Percentiles rank a stretch among this genome's conserved stretches.
phyloP scores from a whole-genome alignment of 306 rosid genomes.

The Dryas octopetala region DNA sequence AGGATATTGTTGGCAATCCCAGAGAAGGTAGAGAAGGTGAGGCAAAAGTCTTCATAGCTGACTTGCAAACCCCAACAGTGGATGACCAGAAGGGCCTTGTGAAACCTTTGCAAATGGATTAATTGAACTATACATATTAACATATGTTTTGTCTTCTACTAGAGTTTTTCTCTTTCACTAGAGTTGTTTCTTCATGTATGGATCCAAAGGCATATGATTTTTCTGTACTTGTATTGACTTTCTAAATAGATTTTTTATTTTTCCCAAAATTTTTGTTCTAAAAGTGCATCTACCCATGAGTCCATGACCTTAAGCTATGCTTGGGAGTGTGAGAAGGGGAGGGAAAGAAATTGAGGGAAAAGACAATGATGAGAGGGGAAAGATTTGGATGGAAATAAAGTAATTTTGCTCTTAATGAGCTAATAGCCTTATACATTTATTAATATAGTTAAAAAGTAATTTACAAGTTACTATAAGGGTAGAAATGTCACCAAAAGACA shows the following conservation, averaged over 20 bases:
- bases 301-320: neutral
- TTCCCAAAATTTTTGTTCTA: neutral
- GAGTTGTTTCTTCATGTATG: slow-evolving; percentile 7
- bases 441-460: too few relatives aligned
- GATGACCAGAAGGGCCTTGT: neutral
- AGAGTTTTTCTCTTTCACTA: neutral
- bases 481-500: too few relatives aligned
- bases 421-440: too few relatives aligned
- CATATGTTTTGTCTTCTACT: neutral
- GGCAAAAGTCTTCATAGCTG: neutral
- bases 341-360: neutral
- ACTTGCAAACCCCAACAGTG: neutral
- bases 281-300: neutral
- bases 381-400: too few relatives aligned
- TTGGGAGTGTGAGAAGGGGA: neutral
- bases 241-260: neutral
- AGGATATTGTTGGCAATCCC: slow-evolving; percentile 5
- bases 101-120: neutral
- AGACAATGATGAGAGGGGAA: neutral
- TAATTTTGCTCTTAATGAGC: too few relatives aligned
- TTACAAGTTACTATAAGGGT: too few relatives aligned
- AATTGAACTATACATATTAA: neutral
- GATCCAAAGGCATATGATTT: neutral
- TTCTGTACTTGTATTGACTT: neutral
- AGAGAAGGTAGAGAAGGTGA: slow-evolving; percentile 9